These are phyloP conservation scores for Phytophthora macrochlamydospora DNA, from an alignment of 352 stramenopile species.

Conservation along the genomic window DNA sequence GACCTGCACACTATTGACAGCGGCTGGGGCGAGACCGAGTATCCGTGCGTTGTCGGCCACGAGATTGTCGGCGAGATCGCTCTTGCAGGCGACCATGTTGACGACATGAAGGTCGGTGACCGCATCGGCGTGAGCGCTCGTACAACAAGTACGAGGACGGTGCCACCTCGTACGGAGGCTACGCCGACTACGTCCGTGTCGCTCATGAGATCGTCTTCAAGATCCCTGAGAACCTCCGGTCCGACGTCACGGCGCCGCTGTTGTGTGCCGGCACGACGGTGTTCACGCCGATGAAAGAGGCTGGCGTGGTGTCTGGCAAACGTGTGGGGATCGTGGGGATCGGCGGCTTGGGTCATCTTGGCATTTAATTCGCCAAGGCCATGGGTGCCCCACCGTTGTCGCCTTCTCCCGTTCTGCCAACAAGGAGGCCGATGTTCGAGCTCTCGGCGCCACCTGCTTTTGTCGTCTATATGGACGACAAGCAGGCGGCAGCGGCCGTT, in stretches of 20 bases:
- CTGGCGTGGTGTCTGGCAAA: constrained; percentile 46
- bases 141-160: constrained; percentile 46
- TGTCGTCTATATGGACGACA: constrained; percentile 51
- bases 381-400: constrained; percentile 59
- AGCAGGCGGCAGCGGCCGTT: constrained; percentile 29
- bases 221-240: constrained; percentile 65
- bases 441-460: constrained; percentile 69
- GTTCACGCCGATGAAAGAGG: constrained; percentile 64
- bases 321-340: constrained; percentile 80
- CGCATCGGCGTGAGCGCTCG: constrained; percentile 75
- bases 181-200: constrained; percentile 68
- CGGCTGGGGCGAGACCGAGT: constrained; percentile 29
- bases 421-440: constrained; percentile 61
- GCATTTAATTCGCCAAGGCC: constrained; percentile 77
- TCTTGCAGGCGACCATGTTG: constrained; percentile 41
- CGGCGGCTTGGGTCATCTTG: constrained; percentile 86
- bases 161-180: constrained; percentile 47
- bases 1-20: constrained; percentile 29
- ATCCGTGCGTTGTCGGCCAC: constrained; percentile 47
- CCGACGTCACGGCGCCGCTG: constrained; percentile 53
- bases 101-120: constrained; percentile 69
- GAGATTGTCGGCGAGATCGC: constrained; percentile 54
- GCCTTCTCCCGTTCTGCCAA: constrained; percentile 65
- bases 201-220: constrained; percentile 58
- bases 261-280: constrained; percentile 84